These are phyloP conservation scores for Cotoneaster glaucophyllus DNA, from an alignment of 306 rosid genomes.

Conservation along the genomic window DNA sequence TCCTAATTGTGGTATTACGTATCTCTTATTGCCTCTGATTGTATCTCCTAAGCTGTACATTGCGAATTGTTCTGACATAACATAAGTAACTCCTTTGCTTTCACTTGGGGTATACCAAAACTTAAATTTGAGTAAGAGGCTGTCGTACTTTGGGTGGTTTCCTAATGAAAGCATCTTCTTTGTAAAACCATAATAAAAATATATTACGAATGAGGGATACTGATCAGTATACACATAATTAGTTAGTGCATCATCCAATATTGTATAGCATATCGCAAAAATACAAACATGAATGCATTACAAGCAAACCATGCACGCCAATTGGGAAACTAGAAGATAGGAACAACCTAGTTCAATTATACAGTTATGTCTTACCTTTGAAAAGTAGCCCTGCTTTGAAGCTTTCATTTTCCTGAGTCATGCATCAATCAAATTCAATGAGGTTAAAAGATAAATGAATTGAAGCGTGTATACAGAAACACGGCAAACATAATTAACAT, in stretches of 20 bases:
- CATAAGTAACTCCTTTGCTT: neutral
- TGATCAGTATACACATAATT: too few relatives aligned
- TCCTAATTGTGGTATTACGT: neutral
- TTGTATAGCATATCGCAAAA: neutral
- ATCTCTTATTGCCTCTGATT: neutral
- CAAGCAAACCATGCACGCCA: neutral
- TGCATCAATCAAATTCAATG: neutral
- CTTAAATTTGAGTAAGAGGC: neutral
- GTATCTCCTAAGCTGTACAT: neutral
- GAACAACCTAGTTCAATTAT: neutral
- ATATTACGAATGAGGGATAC: too few relatives aligned
- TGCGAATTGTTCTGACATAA: too few relatives aligned
- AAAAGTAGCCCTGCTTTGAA: constrained; percentile 60
- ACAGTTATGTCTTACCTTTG: constrained; percentile 36
- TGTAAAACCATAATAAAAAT: neutral
- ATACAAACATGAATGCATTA: neutral
- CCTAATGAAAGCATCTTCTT: neutral
- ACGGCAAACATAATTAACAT: neutral
- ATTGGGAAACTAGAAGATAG: neutral
- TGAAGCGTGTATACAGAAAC: neutral
- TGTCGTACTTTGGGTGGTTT: neutral
- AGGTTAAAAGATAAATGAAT: constrained; percentile 4
- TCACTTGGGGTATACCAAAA: neutral
- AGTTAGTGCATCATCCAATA: neutral
- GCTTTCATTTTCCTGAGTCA: constrained; percentile 65